A percentile compares a stretch with the other conserved stretches of the same genome.
These are phyloP conservation scores for Saccharum officinarum DNA, from an alignment of 176 grass and related monocot species.

Conservation along the genomic window DNA sequence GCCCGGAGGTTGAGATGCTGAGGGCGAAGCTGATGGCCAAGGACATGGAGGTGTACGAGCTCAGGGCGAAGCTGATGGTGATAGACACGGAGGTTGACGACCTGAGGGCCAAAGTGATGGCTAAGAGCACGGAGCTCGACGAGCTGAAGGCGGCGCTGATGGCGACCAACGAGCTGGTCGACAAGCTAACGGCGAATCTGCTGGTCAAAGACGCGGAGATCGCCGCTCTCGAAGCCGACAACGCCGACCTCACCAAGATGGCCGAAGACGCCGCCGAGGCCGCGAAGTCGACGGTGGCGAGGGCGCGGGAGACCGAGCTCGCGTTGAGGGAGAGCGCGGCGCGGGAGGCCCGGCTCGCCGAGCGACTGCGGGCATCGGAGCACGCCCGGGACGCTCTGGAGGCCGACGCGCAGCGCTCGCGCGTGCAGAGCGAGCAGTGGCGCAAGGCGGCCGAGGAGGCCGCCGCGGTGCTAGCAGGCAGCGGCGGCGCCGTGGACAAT, in stretches of 20 bases:
- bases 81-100: conserved; percentile 41
- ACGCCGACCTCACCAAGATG: conserved; percentile 45
- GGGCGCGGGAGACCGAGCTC: conserved; percentile 42
- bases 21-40: conserved; percentile 52
- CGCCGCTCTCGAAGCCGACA: conserved; percentile 45
- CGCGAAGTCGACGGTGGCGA: neutral
- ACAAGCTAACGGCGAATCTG: conserved; percentile 28
- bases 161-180: conserved; percentile 25
- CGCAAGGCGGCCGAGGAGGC: conserved; percentile 88
- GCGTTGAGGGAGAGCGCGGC: conserved; percentile 49
- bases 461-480: conserved; percentile 46
- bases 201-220: conserved; percentile 48
- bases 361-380: conserved; percentile 51
- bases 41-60: conserved; percentile 38
- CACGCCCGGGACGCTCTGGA: conserved; percentile 48
- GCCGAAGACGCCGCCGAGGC: conserved; percentile 15
- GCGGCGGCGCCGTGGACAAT: neutral
- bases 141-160: conserved; percentile 26
- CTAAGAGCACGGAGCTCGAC: conserved; percentile 26
- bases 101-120: conserved; percentile 40
- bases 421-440: conserved; percentile 83
- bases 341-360: conserved; percentile 42
- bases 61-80: conserved; percentile 49
- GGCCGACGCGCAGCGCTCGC: conserved; percentile 52
- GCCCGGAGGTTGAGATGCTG: conserved; percentile 30